These are phyloP conservation scores for Coniferiporia weirii DNA, from an alignment of 1,284 basidiomycete species.

Conservation along the genomic window DNA sequence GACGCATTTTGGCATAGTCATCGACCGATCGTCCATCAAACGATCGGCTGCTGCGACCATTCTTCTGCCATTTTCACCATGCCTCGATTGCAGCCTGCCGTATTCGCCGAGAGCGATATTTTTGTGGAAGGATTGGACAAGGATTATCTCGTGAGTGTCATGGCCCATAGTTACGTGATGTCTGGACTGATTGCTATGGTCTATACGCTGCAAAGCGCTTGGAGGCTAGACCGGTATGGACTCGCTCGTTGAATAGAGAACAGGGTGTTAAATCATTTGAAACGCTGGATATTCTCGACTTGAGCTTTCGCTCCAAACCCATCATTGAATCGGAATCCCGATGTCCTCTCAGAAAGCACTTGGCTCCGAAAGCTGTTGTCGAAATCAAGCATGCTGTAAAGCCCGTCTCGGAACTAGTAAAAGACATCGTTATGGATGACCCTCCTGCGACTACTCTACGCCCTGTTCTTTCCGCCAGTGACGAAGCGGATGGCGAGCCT, in stretches of 20 bases:
- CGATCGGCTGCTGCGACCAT: background rate
- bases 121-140: background rate
- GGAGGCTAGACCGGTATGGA: background rate
- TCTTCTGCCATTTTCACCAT: background rate
- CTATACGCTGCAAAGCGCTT: background rate
- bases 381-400: background rate
- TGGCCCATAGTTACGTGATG: background rate
- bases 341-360: background rate
- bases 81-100: background rate
- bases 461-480: background rate
- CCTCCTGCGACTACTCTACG: background rate
- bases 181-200: background rate
- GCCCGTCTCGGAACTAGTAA: background rate
- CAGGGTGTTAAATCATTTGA: background rate
- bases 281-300: background rate
- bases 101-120: background rate
- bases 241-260: background rate
- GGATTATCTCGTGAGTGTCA: background rate
- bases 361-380: background rate
- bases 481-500: background rate
- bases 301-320: background rate
- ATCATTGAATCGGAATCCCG: background rate
- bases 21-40: background rate
- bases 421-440: background rate
- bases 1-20: too few relatives aligned